Evolutionary conservation across 305 asterid species (phyloP), one percentile per base, ranked within the genome.

Genomic region (Withania somnifera): DNA sequence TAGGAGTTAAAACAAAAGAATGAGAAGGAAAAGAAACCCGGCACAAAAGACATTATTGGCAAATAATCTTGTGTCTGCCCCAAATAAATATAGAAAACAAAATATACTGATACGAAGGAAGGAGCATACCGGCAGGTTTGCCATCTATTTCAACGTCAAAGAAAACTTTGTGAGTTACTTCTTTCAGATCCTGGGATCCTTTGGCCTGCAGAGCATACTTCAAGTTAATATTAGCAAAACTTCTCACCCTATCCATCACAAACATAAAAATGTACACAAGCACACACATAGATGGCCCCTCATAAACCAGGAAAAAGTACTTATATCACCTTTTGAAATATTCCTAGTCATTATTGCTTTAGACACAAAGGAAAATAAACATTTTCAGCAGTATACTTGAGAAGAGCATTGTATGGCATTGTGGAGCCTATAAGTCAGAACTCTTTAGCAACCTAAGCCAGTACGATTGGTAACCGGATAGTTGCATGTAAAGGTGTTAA

Each of bases 91-190:
- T 6, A 50, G 28, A 11, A 28, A 51, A 52, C 24, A 79, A n/a
- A 24, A 8, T 58, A 58, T 40, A 40, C 53, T n/a, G 34, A 50
- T 50, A 28, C 38, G 40, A 51, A 54, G 84, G n/a, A 32, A 73
- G 54, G 80, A 60, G 22, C 87, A 82, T 92, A 93, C 99, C 98
- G 22, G 96, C 93, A 5, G 92, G 92, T 85, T 93, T 93, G 64
- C 98, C 98, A 82, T 89, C 95, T 83, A 96, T 93, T 88, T 94
- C 98, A 38, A 96, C 76, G 78, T 96, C 99, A 79, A 96, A 96
- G 86, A 58, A 96, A 34, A 94, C 98, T 75, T 94, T 94, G 73
- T 91, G 93, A 7, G 99, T 93, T 63, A 96, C 93, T 88, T 92
- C 97, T 82, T 91, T 91, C 82, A 94, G 87, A 71, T 90, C 92